These are phyloP conservation scores for Thuja plicata DNA, from an alignment of 83 land plant genomes.

Conservation along the genomic window DNA sequence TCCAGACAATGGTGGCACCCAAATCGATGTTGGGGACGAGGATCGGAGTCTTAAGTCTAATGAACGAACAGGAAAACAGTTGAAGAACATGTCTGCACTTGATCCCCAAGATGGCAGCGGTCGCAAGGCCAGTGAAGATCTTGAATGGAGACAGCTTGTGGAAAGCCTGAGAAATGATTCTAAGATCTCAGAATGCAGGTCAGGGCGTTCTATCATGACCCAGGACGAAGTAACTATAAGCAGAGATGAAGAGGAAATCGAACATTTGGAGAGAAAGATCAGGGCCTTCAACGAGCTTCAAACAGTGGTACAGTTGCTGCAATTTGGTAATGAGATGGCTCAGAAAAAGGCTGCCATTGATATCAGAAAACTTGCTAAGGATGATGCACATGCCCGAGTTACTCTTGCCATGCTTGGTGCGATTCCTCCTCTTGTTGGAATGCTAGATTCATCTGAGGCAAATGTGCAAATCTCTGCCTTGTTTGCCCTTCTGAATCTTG, in stretches of 20 bases:
- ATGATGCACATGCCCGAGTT: constrained; percentile 53
- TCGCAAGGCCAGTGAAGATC: constrained; percentile 7
- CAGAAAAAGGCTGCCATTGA: constrained; percentile 41
- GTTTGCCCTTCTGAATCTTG: constrained; percentile 78
- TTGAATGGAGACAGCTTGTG: constrained; percentile 39
- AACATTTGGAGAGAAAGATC: constrained; percentile 29
- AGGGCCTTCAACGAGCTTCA: constrained; percentile 49
- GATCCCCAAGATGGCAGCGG: neutral
- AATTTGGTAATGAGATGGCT: constrained; percentile 16
- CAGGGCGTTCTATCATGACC: constrained; percentile 10
- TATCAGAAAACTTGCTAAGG: constrained; percentile 53
- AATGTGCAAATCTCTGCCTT: constrained; percentile 37
- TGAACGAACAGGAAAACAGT: neutral
- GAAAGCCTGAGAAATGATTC: constrained; percentile 39
- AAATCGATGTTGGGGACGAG: neutral
- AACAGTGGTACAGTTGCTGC: constrained; percentile 39
- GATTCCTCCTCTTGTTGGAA: constrained; percentile 71
- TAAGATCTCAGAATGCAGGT: constrained; percentile 16
- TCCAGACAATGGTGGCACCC: neutral
- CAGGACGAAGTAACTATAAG: constrained; percentile 24
- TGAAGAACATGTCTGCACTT: too few relatives aligned
- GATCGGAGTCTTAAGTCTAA: neutral
- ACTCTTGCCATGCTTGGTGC: constrained; percentile 82
- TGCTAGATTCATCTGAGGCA: constrained; percentile 49
- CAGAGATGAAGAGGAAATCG: constrained; percentile 5